phyloP scores from a whole-genome alignment of 2,329 filamentous ascomycete genomes.

The Microthyrium microscopicum region DNA sequence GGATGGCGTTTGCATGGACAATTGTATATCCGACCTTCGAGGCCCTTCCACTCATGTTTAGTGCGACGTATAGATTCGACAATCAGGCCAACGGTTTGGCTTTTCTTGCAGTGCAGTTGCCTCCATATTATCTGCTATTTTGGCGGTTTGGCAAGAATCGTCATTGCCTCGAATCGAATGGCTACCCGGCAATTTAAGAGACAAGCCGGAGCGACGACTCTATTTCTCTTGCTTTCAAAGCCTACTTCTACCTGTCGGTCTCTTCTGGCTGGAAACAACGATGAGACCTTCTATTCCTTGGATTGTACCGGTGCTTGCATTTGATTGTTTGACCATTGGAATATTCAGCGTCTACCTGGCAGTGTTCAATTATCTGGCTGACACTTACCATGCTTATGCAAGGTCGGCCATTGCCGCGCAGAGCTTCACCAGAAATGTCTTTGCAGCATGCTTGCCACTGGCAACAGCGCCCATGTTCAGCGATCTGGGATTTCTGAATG shows the following conservation, averaged over 20 bases:
- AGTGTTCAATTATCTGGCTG: slow-evolving; percentile 84
- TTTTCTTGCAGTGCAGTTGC: slow-evolving; percentile 62
- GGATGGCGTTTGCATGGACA: slow-evolving; percentile 82
- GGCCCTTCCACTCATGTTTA: slow-evolving; percentile 64
- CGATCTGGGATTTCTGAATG: slow-evolving; percentile 52
- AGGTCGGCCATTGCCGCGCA: slow-evolving; percentile 76
- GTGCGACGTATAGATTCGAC: slow-evolving; percentile 48
- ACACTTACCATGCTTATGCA: slow-evolving; percentile 73
- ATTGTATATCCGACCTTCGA: slow-evolving; percentile 74
- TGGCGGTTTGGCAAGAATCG: too few species aligned
- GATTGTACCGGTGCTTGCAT: slow-evolving; percentile 53
- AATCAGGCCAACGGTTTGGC: slow-evolving; percentile 49
- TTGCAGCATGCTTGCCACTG: slow-evolving; percentile 68
- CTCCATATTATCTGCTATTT: too few species aligned
- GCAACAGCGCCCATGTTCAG: slow-evolving; percentile 58
- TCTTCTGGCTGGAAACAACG: slow-evolving; percentile 70
- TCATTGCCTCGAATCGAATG: too few species aligned
- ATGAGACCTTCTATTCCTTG: slow-evolving; percentile 46
- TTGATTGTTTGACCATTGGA: slow-evolving; percentile 63
- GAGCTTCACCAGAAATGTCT: slow-evolving; percentile 68
- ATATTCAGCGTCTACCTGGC: slow-evolving; percentile 79
- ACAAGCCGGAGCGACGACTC: slow-evolving; percentile 54
- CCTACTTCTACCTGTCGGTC: slow-evolving; percentile 56
- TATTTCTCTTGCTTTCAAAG: slow-evolving; percentile 72
- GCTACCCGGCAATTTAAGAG: too few species aligned